These are phyloP conservation scores for Talaromyces rugulosus DNA, from an alignment of 2,329 filamentous ascomycete species.

Conservation along the genomic window DNA sequence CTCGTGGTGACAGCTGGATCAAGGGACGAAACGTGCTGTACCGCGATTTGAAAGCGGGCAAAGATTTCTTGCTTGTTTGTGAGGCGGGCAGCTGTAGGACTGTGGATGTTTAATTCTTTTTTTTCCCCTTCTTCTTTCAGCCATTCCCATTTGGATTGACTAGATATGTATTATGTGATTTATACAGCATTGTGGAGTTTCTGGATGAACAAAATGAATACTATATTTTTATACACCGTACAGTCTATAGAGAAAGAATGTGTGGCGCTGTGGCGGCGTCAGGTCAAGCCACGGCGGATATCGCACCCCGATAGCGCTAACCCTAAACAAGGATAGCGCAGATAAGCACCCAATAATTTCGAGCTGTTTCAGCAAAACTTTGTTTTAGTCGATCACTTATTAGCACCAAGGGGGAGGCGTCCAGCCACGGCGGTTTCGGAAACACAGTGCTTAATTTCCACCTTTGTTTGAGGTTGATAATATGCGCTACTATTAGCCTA, in stretches of 20 bases:
- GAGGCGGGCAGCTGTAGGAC: conserved; percentile 33
- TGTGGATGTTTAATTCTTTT: conserved; percentile 25
- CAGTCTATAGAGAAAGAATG: too few species aligned
- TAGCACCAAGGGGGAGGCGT: too few species aligned
- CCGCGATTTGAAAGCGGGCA: conserved; percentile 32
- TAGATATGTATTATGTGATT: background rate
- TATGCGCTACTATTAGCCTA: too few species aligned
- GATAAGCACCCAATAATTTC: too few species aligned
- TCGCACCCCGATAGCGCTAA: too few species aligned
- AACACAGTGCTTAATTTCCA: background rate
- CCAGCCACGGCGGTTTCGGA: too few species aligned
- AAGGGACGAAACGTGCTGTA: conserved; percentile 33
- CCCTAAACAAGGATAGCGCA: too few species aligned
- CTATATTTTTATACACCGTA: too few species aligned
- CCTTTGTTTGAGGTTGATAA: background rate
- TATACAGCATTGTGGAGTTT: background rate
- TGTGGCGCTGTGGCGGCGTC: too few species aligned
- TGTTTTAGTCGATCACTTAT: too few species aligned
- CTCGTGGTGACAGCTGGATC: conserved; percentile 36
- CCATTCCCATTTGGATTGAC: background rate
- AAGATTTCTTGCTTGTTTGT: conserved; percentile 37
- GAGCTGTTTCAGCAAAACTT: too few species aligned
- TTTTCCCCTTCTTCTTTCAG: background rate
- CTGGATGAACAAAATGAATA: background rate
- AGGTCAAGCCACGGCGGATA: too few species aligned